phyloP scores from a whole-genome alignment of 1,284 basidiomycete species.

The Ceratobasidium sp. region DNA sequence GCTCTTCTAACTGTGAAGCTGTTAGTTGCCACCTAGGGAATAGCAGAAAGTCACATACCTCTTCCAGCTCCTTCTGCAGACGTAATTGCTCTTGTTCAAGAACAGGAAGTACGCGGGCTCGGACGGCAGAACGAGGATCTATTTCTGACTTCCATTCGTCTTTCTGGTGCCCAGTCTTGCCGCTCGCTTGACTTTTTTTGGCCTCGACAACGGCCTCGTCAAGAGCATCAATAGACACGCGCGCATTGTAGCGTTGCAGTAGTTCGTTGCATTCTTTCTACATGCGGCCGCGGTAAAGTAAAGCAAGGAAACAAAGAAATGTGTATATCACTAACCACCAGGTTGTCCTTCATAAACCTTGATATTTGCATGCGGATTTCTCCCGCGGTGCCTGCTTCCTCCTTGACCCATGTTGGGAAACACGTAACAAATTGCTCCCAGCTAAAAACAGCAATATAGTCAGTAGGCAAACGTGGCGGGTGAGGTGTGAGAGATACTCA shows the following conservation, averaged over 20 bases:
- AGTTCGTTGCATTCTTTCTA: constrained; percentile 43
- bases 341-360: constrained; percentile 38
- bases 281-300: background rate
- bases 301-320: background rate
- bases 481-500: constrained; percentile 4
- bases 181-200: constrained; percentile 34
- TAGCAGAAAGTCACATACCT: constrained; percentile 2
- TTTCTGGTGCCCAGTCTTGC: constrained; percentile 25
- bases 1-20: constrained; percentile 11
- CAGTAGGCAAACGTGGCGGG: background rate
- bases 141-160: constrained; percentile 43
- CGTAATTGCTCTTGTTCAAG: constrained; percentile 38
- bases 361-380: constrained; percentile 40
- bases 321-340: constrained; percentile 21
- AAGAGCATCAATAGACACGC: constrained; percentile 42
- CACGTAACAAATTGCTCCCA: constrained; percentile 41
- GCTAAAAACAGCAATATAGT: background rate
- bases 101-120: constrained; percentile 42
- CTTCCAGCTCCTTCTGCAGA: constrained; percentile 41
- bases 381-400: constrained; percentile 31
- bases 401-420: constrained; percentile 40
- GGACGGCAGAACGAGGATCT: constrained; percentile 43
- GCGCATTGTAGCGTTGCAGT: constrained; percentile 42
- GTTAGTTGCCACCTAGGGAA: background rate
- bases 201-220: constrained; percentile 43